phyloP scores from a whole-genome alignment of 2,329 filamentous ascomycete species.

The Fusarium sacchari region DNA sequence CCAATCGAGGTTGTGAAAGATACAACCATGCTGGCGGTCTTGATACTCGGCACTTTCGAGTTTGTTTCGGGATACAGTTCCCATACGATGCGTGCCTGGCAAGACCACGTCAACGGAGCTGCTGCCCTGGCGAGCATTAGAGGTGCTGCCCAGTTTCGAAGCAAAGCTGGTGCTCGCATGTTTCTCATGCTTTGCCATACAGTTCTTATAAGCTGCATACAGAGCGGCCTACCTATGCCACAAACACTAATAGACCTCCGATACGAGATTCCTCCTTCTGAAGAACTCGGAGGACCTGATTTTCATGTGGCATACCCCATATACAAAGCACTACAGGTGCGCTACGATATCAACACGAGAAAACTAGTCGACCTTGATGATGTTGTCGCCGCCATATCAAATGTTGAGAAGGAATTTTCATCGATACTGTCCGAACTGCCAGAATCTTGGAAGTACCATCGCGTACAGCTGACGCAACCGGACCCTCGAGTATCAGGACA shows the following conservation, averaged over 20 bases:
- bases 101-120: constrained; percentile 64
- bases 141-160: constrained; percentile 58
- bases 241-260: constrained; percentile 58
- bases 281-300: constrained; percentile 52
- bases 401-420: constrained; percentile 57
- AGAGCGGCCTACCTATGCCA: constrained; percentile 60
- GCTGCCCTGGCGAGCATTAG: constrained; percentile 61
- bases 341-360: constrained; percentile 57
- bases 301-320: constrained; percentile 57
- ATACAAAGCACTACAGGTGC: constrained; percentile 57
- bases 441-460: constrained; percentile 54
- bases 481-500: constrained; percentile 55
- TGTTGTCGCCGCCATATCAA: constrained; percentile 50
- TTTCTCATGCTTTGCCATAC: constrained; percentile 64
- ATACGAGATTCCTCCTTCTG: constrained; percentile 51
- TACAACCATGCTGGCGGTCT: constrained; percentile 62
- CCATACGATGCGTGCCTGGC: constrained; percentile 61
- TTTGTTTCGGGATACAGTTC: constrained; percentile 59
- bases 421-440: constrained; percentile 53
- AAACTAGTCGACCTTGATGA: constrained; percentile 49
- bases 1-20: constrained; percentile 57
- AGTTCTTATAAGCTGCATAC: constrained; percentile 63
- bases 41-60: constrained; percentile 66
- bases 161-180: constrained; percentile 59
- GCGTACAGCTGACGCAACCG: constrained; percentile 50